Evolutionary conservation across 208 protist genomes (phyloP).

Genomic region (Trypanosoma grayi): DNA sequence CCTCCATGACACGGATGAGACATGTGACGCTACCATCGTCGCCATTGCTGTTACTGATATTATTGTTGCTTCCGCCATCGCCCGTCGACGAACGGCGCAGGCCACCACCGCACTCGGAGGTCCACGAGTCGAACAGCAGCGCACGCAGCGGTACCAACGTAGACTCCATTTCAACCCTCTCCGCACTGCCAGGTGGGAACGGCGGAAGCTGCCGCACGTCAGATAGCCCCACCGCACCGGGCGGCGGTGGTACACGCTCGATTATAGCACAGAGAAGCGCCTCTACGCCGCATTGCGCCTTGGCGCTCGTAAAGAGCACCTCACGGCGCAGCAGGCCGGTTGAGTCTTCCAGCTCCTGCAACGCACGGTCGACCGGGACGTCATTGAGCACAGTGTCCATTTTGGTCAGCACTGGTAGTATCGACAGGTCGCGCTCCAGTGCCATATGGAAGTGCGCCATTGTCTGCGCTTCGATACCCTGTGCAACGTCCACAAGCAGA

Average conservation of each 20-base stretch:
- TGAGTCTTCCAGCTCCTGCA: slow-evolving; percentile 82
- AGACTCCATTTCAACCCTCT: slow-evolving; percentile 44
- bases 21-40: slow-evolving; percentile 59
- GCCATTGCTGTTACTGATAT: slow-evolving; percentile 6
- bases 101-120: slow-evolving; percentile 89
- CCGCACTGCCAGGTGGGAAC: slow-evolving; percentile 55
- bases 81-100: slow-evolving; percentile 31
- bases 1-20: slow-evolving; percentile 89
- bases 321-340: slow-evolving; percentile 87
- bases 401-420: slow-evolving; percentile 90
- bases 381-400: slow-evolving; percentile 82
- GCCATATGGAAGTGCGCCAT: slow-evolving; percentile 96
- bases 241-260: slow-evolving; percentile 85
- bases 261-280: slow-evolving; percentile 90
- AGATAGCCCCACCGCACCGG: slow-evolving; percentile 47
- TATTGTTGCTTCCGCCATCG: background rate
- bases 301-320: slow-evolving; percentile 90
- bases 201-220: slow-evolving; percentile 74
- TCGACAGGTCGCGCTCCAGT: slow-evolving; percentile 82
- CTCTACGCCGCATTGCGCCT: slow-evolving; percentile 87
- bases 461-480: slow-evolving; percentile 95
- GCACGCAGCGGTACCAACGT: slow-evolving; percentile 85
- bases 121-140: slow-evolving; percentile 97
- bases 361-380: slow-evolving; percentile 58
- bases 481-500: slow-evolving; percentile 92